These are phyloP conservation scores for Xylariomycetidae sp. DNA, from an alignment of 2,329 filamentous ascomycete species.

Conservation along the genomic window DNA sequence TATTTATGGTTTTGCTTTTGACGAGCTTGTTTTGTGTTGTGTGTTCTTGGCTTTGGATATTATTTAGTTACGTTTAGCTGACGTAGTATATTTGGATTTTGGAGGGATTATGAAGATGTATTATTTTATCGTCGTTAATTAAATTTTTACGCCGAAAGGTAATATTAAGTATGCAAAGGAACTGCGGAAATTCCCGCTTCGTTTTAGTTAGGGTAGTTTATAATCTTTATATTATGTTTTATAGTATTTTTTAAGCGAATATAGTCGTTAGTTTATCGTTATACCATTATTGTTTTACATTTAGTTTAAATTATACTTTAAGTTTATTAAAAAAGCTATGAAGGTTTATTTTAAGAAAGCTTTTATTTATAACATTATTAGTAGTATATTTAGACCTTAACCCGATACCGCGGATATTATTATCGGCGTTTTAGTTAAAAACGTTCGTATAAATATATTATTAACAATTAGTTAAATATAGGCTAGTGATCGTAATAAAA, in stretches of 20 bases:
- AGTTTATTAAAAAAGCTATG: constrained; percentile 3
- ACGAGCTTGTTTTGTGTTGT: not conserved
- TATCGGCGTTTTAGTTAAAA: constrained; percentile 2
- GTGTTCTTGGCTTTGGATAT: constrained; percentile 6
- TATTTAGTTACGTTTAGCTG: constrained; percentile 3
- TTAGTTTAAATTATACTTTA: constrained; percentile 1
- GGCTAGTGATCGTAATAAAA: not conserved
- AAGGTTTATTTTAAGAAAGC: not conserved
- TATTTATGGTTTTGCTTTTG: constrained; percentile 2
- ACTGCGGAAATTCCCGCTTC: constrained; percentile 1
- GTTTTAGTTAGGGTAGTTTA: constrained; percentile 4
- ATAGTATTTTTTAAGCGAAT: constrained; percentile 4
- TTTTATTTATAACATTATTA: constrained; percentile 1
- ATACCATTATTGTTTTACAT: not conserved
- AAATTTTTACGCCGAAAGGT: constrained; percentile 4
- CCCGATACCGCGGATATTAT: not conserved
- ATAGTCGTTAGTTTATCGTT: constrained; percentile 2
- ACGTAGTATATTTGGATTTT: constrained; percentile 5
- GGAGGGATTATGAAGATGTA: constrained; percentile 5
- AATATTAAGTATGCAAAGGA: constrained; percentile 6
- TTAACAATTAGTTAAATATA: constrained; percentile 1
- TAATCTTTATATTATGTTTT: constrained; percentile 7
- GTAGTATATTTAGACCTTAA: too few species aligned
- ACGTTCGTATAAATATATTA: constrained; percentile 3
- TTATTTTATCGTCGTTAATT: constrained; percentile 8